Conservation (phyloP, 768 basidiomycete genomes). For the Calocera viscosa region DNA sequence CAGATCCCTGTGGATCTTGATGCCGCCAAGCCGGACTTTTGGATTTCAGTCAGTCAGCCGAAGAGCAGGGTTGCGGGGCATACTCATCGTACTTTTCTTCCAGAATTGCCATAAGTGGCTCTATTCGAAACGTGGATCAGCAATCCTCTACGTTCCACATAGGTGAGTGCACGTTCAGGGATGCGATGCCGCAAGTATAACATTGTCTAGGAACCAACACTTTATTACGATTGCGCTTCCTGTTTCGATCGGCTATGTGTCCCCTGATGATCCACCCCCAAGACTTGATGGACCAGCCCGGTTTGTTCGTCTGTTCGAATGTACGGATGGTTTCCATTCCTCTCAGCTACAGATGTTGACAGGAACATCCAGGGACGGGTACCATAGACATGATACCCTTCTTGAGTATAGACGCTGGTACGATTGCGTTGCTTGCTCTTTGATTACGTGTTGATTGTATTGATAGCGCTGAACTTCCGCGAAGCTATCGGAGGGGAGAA, state of each 20-base stretch:
- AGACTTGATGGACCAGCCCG: conserved; percentile 22
- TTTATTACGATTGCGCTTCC: conserved; percentile 48
- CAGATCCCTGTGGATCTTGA: conserved; percentile 49
- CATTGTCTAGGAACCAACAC: conserved; percentile 44
- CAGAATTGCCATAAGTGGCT: conserved; percentile 85
- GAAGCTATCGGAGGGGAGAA: conserved; percentile 62
- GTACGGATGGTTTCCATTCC: conserved; percentile 21
- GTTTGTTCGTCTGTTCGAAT: conserved; percentile 44
- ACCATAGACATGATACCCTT: conserved; percentile 45
- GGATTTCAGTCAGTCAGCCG: conserved; percentile 46
- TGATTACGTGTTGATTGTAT: neutral
- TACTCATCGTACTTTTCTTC: neutral
- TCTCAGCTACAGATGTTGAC: conserved; percentile 25
- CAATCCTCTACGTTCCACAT: conserved; percentile 62
- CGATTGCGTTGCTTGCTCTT: neutral
- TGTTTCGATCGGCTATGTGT: conserved; percentile 41
- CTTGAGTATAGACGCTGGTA: conserved; percentile 45
- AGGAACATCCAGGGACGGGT: conserved; percentile 41
- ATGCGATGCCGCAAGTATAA: neutral
- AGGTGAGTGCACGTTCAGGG: conserved; percentile 30
- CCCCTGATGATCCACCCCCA: conserved; percentile 31
- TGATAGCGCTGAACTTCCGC: conserved; percentile 57
- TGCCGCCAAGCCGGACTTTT: conserved; percentile 55
- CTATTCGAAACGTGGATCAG: conserved; percentile 51
- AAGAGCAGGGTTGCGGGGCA: neutral